Conservation (phyloP, 805 yeast genomes). For the Ogataea naganishii region DNA sequence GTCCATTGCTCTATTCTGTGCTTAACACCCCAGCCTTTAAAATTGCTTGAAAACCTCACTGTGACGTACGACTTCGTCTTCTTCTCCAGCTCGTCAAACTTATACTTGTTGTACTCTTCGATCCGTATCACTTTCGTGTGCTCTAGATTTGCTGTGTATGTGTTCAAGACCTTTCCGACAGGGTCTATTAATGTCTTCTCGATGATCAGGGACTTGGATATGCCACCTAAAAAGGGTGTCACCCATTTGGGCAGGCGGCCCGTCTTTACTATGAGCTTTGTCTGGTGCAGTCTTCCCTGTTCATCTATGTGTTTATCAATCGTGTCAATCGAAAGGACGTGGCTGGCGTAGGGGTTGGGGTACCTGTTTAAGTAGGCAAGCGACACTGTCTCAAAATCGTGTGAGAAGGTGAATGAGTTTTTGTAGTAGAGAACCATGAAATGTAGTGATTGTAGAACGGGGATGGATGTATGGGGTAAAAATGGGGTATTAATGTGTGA, state of each 20-base stretch:
- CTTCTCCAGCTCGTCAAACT: constrained; percentile 16
- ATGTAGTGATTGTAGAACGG: constrained; percentile 1
- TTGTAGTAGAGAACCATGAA: constrained; percentile 58
- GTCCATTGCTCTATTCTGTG: constrained; percentile 81
- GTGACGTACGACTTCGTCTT: constrained; percentile 36
- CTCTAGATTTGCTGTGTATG: constrained; percentile 79
- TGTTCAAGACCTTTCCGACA: constrained; percentile 36
- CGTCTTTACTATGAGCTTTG: constrained; percentile 64
- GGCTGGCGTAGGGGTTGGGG: constrained; percentile 76
- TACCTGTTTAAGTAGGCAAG: constrained; percentile 70
- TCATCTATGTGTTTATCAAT: constrained; percentile 48
- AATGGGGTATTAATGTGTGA: constrained; percentile 1
- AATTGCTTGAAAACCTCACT: constrained; percentile 67
- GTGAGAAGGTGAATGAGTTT: constrained; percentile 45
- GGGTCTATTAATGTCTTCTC: constrained; percentile 76
- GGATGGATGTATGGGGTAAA: background rate
- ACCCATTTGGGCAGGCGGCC: constrained; percentile 81
- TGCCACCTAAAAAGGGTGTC: constrained; percentile 62
- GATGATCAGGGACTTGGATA: constrained; percentile 70
- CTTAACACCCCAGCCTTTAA: constrained; percentile 52
- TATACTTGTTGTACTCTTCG: constrained; percentile 65
- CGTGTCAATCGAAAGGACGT: constrained; percentile 80
- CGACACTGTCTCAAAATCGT: constrained; percentile 65
- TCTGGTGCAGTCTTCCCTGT: constrained; percentile 59
- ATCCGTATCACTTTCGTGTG: constrained; percentile 71